A percentile compares a stretch with the other conserved stretches of the same genome.
Evolutionary conservation across 2,329 filamentous ascomycete genomes (phyloP).

Genomic region (Claviceps pazoutovae): DNA sequence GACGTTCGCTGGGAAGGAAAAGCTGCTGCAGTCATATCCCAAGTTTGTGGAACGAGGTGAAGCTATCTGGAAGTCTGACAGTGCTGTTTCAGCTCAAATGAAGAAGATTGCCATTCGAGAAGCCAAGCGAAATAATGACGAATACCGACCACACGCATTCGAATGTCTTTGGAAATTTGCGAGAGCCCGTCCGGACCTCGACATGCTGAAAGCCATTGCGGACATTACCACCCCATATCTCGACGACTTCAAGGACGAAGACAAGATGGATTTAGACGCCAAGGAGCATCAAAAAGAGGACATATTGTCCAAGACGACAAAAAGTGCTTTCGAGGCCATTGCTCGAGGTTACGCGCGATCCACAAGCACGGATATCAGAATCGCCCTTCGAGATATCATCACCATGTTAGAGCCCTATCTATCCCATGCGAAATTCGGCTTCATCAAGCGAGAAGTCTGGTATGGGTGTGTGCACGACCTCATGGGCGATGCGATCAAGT

Average conservation of each 20-base stretch:
- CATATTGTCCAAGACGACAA: slow-evolving; percentile 27
- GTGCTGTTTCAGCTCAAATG: slow-evolving; percentile 45
- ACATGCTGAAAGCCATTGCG: slow-evolving; percentile 54
- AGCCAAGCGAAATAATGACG: slow-evolving; percentile 80
- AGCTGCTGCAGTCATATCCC: slow-evolving; percentile 65
- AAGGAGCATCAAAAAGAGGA: slow-evolving; percentile 32
- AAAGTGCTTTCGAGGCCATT: slow-evolving; percentile 36
- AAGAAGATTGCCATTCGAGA: slow-evolving; percentile 75
- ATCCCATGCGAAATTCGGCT: slow-evolving; percentile 21
- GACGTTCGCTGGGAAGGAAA: slow-evolving; percentile 87
- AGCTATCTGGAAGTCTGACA: slow-evolving; percentile 40
- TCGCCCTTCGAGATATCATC: slow-evolving; percentile 26
- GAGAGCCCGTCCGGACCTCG: slow-evolving; percentile 51
- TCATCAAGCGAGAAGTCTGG: slow-evolving; percentile 36
- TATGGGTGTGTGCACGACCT: slow-evolving; percentile 35
- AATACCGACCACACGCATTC: slow-evolving; percentile 66
- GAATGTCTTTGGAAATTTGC: slow-evolving; percentile 58
- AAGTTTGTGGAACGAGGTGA: slow-evolving; percentile 57
- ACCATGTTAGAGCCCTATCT: slow-evolving; percentile 28
- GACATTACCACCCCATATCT: slow-evolving; percentile 50
- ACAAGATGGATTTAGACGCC: slow-evolving; percentile 57
- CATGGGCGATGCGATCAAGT: slow-evolving; percentile 26
- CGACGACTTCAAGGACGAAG: slow-evolving; percentile 41
- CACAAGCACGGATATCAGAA: slow-evolving; percentile 20
- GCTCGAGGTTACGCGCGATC: slow-evolving; percentile 34